phyloP scores from a whole-genome alignment of 768 basidiomycete species.

The Chalciporus piperatus region DNA sequence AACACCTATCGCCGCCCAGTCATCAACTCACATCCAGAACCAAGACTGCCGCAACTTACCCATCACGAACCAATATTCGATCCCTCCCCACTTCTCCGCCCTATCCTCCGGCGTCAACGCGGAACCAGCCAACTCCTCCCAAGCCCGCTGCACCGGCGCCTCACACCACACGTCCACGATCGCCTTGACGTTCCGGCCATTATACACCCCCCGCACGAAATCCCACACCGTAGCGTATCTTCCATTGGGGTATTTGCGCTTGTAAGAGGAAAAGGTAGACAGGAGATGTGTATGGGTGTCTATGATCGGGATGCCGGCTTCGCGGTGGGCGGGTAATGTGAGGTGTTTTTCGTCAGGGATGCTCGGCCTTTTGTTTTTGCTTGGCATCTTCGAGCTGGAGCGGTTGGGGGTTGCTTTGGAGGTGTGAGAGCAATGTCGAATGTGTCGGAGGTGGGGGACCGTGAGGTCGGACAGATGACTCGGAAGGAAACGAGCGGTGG shows the following conservation, averaged over 20 bases:
- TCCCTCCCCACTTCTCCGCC: conserved; percentile 55
- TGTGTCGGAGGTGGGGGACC: conserved; percentile 35
- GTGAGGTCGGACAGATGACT: conserved; percentile 2
- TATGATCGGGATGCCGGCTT: conserved; percentile 44
- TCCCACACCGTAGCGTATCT: conserved; percentile 57
- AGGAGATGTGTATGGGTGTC: conserved; percentile 88
- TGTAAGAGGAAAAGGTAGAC: conserved; percentile 66
- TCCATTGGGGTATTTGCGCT: conserved; percentile 56
- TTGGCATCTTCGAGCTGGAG: conserved; percentile 30
- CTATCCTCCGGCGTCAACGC: conserved; percentile 52
- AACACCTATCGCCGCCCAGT: conserved; percentile 46
- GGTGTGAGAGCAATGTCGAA: conserved; percentile 38
- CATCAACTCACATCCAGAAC: neutral
- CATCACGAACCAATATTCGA: conserved; percentile 83
- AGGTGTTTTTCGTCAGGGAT: conserved; percentile 35
- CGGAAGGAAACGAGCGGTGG: neutral
- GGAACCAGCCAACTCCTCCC: conserved; percentile 74
- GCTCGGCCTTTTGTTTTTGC: conserved; percentile 35
- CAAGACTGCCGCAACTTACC: conserved; percentile 40
- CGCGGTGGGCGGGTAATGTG: conserved; percentile 28
- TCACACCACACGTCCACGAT: conserved; percentile 92
- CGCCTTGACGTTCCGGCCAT: conserved; percentile 53
- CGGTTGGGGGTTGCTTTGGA: conserved; percentile 27
- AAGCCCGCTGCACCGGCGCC: conserved; percentile 57
- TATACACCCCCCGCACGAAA: conserved; percentile 64